Evolutionary conservation across 306 rosid genomes (phyloP), one percentile per base, ranked within the genome.

Genomic region (Alnus rubra): DNA sequence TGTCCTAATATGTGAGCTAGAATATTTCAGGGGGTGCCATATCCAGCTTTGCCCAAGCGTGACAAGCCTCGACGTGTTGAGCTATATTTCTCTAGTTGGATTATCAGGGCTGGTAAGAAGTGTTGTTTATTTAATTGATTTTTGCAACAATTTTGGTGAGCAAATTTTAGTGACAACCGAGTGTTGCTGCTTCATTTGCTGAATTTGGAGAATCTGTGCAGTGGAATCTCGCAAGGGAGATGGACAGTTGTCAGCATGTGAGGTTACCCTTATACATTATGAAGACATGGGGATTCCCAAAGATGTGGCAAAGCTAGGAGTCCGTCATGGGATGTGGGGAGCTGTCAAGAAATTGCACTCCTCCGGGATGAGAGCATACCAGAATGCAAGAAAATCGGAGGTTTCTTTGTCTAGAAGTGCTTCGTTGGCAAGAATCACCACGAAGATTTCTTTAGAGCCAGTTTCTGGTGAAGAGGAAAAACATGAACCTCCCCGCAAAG

Each of bases 201-300:
- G 79, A 82, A 53, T 74, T 50, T 85, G 81, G 64, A 60, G 75
- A 84, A 73, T 84, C 71, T 80, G 75, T 76, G 85, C 93, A 96
- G 99, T 85, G 87, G 97, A 93, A 82, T 96, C 99, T 78, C 90
- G 94, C 72, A 93, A 90, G 82, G 96, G 94, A 42, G 98, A 96
- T 77, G 99, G 98, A 33, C 94, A 90, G 84, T 44, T 90, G 81
- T 82, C 96, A 58, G 97, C 98, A 9, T 93, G 97, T 7, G 99
- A 96, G 96, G 96, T 96, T 63, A 93, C 85, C 83, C 97, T 96
- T 12, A 74, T 93, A 60, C 99, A 96, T 78, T 80, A 93, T 5
- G 99, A 96, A 85, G 99, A 96, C 87, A 96, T 96, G 99, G 99
- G 99, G 63, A 96, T 96, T 74, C 99, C 99, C 54, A 96, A 96